Evolutionary conservation across 148 eudicot genomes (phyloP).

Genomic region (Arctostaphylos glauca): DNA sequence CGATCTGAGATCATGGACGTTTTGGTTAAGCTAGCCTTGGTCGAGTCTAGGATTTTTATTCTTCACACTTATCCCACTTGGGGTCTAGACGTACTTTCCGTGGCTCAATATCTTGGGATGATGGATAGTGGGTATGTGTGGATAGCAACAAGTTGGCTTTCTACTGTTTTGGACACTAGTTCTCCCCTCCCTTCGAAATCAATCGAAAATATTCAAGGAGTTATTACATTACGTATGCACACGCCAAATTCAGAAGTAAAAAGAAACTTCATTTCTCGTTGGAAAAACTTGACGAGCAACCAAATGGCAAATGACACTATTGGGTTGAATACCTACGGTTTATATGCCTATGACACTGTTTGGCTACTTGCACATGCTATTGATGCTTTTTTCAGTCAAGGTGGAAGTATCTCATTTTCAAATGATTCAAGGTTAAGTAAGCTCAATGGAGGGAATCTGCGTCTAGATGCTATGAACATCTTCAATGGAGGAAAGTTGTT

Average conservation of each 20-base stretch:
- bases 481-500: conserved; percentile 59
- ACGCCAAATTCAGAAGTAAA: conserved; percentile 34
- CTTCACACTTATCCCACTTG: conserved; percentile 42
- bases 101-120: conserved; percentile 32
- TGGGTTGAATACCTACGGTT: conserved; percentile 52
- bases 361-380: conserved; percentile 72
- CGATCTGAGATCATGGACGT: conserved; percentile 38
- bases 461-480: conserved; percentile 53
- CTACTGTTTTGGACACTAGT: conserved; percentile 27
- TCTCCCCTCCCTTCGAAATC: conserved; percentile 11
- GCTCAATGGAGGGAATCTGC: conserved; percentile 28
- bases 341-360: conserved; percentile 77
- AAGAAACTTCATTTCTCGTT: conserved; percentile 29
- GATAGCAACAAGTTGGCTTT: conserved; percentile 38
- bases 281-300: conserved; percentile 39
- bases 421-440: conserved; percentile 34
- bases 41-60: conserved; percentile 54
- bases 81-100: conserved; percentile 36
- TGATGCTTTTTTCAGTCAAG: conserved; percentile 46
- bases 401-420: conserved; percentile 58
- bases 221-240: conserved; percentile 30
- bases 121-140: conserved; percentile 27
- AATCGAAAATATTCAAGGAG: conserved; percentile 30
- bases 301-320: conserved; percentile 27
- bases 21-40: conserved; percentile 36